Evolutionary conservation across 2,329 filamentous ascomycete species (phyloP).

Genomic region (Calonectria hawksworthii): DNA sequence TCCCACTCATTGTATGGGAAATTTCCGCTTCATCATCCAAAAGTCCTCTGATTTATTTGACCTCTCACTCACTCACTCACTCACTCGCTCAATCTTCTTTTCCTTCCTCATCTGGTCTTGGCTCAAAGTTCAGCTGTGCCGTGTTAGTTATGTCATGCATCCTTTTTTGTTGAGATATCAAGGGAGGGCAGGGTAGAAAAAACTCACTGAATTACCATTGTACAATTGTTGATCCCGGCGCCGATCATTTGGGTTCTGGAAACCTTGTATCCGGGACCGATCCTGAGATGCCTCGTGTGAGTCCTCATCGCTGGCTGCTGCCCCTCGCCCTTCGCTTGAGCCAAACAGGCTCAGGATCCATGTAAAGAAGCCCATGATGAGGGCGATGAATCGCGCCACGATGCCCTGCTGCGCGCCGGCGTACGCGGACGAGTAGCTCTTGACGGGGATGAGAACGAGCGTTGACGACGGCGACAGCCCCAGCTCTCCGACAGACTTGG

Average conservation of each 20-base stretch:
- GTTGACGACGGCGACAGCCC: slow-evolving; percentile 85
- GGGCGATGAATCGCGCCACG: slow-evolving; percentile 47
- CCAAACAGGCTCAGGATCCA: slow-evolving; percentile 54
- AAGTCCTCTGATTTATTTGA: not conserved
- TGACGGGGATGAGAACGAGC: slow-evolving; percentile 82
- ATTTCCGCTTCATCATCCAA: slow-evolving; percentile 13
- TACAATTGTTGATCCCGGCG: slow-evolving; percentile 80
- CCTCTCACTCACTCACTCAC: too few relatives aligned
- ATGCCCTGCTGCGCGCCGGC: slow-evolving; percentile 44
- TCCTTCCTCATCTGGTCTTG: slow-evolving; percentile 72
- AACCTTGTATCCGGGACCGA: slow-evolving; percentile 44
- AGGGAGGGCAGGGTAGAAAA: not conserved
- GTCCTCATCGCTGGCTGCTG: slow-evolving; percentile 11
- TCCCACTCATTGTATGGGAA: slow-evolving; percentile 42
- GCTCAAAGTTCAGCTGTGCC: slow-evolving; percentile 76
- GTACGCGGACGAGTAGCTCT: slow-evolving; percentile 61
- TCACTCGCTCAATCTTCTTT: slow-evolving; percentile 49
- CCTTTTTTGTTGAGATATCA: not conserved
- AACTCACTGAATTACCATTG: slow-evolving; percentile 89
- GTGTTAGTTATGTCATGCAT: slow-evolving; percentile 43
- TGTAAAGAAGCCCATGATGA: slow-evolving; percentile 51
- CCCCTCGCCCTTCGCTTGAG: slow-evolving; percentile 33
- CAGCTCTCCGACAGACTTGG: slow-evolving; percentile 75
- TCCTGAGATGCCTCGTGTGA: slow-evolving; percentile 37
- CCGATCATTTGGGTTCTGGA: slow-evolving; percentile 64